Evolutionary conservation across 2,329 filamentous ascomycete species (phyloP).

Genomic region (Aciculosporium take): DNA sequence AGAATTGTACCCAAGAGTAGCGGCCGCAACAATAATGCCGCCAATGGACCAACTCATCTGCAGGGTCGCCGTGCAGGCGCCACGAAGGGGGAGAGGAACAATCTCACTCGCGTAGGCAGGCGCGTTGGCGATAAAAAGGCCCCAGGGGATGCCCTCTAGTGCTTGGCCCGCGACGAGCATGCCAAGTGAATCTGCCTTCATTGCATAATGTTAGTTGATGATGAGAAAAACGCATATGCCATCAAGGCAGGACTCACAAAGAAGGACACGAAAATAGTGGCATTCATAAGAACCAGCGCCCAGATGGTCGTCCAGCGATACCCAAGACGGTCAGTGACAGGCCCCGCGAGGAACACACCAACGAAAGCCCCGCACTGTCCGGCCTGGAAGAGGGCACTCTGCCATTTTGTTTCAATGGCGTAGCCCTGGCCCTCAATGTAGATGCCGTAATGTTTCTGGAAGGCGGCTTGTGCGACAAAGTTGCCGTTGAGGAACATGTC

Average conservation of each 20-base stretch:
- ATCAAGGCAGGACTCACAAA: slow-evolving; percentile 23
- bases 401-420: slow-evolving; percentile 27
- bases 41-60: slow-evolving; percentile 54
- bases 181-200: slow-evolving; percentile 17
- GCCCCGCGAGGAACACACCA: slow-evolving; percentile 23
- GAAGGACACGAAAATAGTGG: slow-evolving; percentile 35
- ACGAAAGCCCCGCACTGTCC: slow-evolving; percentile 23
- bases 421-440: slow-evolving; percentile 5
- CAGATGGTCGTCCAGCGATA: slow-evolving; percentile 23
- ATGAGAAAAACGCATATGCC: too few relatives aligned
- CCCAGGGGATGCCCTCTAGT: slow-evolving; percentile 46
- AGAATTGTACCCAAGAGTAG: slow-evolving; percentile 37
- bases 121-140: slow-evolving; percentile 48
- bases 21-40: slow-evolving; percentile 41
- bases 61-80: slow-evolving; percentile 42
- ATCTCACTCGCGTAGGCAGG: slow-evolving; percentile 48
- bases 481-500: slow-evolving; percentile 33
- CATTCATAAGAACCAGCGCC: slow-evolving; percentile 24
- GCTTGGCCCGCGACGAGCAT: slow-evolving; percentile 37
- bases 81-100: slow-evolving; percentile 41
- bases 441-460: slow-evolving; percentile 25
- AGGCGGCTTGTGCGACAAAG: slow-evolving; percentile 28
- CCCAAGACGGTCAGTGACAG: slow-evolving; percentile 21
- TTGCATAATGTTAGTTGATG: background rate
- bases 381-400: slow-evolving; percentile 20